These are phyloP conservation scores for Discostella stelligera DNA, from an alignment of 352 stramenopile genomes.

Conservation along the genomic window DNA sequence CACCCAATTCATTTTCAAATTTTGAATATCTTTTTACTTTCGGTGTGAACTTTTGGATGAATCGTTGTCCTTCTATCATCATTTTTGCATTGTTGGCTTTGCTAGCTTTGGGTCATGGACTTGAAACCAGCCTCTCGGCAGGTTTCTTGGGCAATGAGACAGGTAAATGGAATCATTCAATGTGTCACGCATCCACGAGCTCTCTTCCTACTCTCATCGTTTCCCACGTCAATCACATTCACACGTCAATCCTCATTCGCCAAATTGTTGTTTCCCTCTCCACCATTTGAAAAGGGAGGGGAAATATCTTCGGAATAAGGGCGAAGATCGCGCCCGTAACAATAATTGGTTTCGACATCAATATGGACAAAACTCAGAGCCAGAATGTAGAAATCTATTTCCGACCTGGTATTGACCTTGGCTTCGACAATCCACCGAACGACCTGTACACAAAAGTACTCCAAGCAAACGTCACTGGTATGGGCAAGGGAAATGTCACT, in stretches of 20 bases:
- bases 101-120: background rate
- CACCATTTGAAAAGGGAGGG: conserved; percentile 7
- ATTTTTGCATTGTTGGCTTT: background rate
- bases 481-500: conserved; percentile 21
- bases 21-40: background rate
- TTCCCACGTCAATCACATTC: too few relatives aligned
- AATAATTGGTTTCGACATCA: conserved; percentile 23
- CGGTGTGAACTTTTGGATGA: background rate
- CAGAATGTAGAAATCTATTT: conserved; percentile 15
- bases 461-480: background rate
- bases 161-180: background rate
- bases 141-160: background rate
- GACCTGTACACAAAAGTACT: conserved; percentile 10
- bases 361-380: conserved; percentile 7
- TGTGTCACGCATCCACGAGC: too few relatives aligned
- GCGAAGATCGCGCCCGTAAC: conserved; percentile 11
- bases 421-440: background rate
- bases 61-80: background rate
- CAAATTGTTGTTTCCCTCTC: background rate
- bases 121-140: background rate
- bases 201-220: background rate
- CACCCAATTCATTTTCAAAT: background rate
- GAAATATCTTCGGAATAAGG: conserved; percentile 34
- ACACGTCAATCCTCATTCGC: too few relatives aligned
- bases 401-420: conserved; percentile 6